Conservation (phyloP, 2,329 filamentous ascomycete genomes). For the Fusarium piperis region DNA sequence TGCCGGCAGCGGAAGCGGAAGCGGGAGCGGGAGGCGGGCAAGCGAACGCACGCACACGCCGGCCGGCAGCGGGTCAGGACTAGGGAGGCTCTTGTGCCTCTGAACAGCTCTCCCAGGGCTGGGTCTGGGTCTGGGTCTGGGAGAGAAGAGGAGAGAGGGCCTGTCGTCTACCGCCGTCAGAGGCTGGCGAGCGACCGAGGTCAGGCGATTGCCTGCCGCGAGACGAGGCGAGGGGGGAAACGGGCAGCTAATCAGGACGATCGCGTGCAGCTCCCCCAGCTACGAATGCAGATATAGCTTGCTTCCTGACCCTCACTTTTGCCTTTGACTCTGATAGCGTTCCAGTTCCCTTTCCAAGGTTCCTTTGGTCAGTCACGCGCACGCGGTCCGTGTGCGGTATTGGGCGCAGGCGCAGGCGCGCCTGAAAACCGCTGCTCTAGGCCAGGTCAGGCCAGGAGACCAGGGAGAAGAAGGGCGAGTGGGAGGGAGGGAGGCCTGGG, state of each 20-base stretch:
- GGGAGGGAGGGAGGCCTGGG: slow-evolving; percentile 1
- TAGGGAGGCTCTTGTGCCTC: background rate
- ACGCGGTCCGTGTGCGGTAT: background rate
- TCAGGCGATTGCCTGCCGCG: slow-evolving; percentile 35
- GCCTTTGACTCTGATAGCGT: background rate
- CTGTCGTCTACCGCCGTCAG: slow-evolving; percentile 2
- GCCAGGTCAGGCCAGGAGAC: background rate
- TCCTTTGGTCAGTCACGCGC: background rate
- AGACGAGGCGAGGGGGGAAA: slow-evolving; percentile 10
- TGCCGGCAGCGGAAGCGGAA: slow-evolving; percentile 18
- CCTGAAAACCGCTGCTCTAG: background rate
- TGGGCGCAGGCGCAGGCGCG: background rate
- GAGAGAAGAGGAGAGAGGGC: slow-evolving; percentile 4
- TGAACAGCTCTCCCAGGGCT: background rate
- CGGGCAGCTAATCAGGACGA: slow-evolving; percentile 2
- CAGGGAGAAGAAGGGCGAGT: background rate
- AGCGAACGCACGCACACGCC: slow-evolving; percentile 18
- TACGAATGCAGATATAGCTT: background rate
- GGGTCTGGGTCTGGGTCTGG: background rate
- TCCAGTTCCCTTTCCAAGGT: background rate
- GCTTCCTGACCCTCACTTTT: background rate
- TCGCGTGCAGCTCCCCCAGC: slow-evolving; percentile 1
- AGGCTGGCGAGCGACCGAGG: slow-evolving; percentile 13
- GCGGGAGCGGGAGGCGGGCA: slow-evolving; percentile 22
- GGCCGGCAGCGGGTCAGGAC: slow-evolving; percentile 20